phyloP scores from a whole-genome alignment of 495 filamentous ascomycete species.

The Podospora fimiseda region DNA sequence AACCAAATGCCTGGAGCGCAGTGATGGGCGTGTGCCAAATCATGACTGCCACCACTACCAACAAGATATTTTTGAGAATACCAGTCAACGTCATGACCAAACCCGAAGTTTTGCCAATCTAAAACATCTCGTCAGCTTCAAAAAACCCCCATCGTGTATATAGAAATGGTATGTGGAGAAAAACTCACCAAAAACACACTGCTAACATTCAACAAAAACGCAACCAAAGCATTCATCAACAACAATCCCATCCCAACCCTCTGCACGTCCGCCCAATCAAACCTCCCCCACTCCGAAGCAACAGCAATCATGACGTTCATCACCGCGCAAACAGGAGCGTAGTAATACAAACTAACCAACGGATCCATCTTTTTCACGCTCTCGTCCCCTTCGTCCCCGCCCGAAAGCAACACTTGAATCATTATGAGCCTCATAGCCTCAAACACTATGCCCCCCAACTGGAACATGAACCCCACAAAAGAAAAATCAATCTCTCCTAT shows the following conservation, averaged over 20 bases:
- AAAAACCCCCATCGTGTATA: no score
- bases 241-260: constrained; percentile 53
- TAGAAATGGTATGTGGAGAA: no score
- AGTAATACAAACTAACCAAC: constrained; percentile 79
- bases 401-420: constrained; percentile 68
- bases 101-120: constrained; percentile 73
- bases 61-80: constrained; percentile 69
- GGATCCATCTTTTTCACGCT: constrained; percentile 75
- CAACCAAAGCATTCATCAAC: constrained; percentile 61
- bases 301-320: constrained; percentile 68
- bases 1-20: constrained; percentile 57
- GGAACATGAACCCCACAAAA: constrained; percentile 61
- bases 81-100: constrained; percentile 71
- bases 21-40: constrained; percentile 60
- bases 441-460: constrained; percentile 62
- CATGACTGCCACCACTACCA: constrained; percentile 57
- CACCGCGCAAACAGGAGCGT: constrained; percentile 67
- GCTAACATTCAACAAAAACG: constrained; percentile 71
- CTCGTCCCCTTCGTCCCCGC: constrained; percentile 53
- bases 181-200: constrained; percentile 63
- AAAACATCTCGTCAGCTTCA: no score
- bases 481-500: constrained; percentile 71
- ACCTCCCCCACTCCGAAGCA: constrained; percentile 48
- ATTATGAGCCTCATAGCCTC: constrained; percentile 73
- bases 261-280: constrained; percentile 48